Evolutionary conservation across 2,329 filamentous ascomycete genomes (phyloP).

Genomic region (Trichoderma endophyticum): DNA sequence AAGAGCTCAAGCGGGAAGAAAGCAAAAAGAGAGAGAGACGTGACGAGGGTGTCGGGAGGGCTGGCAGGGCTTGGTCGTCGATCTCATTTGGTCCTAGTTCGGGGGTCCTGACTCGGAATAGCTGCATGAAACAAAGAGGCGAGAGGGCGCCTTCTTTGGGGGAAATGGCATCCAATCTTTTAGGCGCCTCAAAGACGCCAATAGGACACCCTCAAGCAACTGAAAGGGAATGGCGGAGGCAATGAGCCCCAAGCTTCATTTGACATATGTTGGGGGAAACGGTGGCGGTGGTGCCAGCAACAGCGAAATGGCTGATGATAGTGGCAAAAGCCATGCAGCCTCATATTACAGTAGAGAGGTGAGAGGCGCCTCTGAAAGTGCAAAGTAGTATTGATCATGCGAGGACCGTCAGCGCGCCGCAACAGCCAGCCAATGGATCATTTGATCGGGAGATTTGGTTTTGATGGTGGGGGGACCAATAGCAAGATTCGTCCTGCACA

Average conservation of each 20-base stretch:
- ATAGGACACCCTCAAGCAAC: not conserved
- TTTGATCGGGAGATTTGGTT: not conserved
- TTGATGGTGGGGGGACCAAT: not conserved
- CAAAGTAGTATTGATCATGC: not conserved
- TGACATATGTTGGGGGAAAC: not conserved
- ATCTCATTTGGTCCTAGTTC: slow-evolving; percentile 19
- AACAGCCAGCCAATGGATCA: not conserved
- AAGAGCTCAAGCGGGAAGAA: not conserved
- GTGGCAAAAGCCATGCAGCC: not conserved
- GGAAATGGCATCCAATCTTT: not conserved
- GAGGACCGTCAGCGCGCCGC: not conserved
- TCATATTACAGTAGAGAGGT: not conserved
- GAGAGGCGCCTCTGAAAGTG: not conserved
- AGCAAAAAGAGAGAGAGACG: not conserved
- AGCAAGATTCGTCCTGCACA: not conserved
- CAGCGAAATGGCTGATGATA: not conserved
- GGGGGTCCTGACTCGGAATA: slow-evolving; percentile 2
- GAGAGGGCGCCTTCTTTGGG: not conserved
- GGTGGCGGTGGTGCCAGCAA: not conserved
- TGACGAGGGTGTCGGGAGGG: not conserved
- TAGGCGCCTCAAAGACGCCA: not conserved
- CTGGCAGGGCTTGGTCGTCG: not conserved
- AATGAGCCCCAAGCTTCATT: not conserved
- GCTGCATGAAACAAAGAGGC: slow-evolving; percentile 12
- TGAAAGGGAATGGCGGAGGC: not conserved